Percentiles rank a stretch among this genome's conserved stretches.
These are phyloP conservation scores for Plantago ovata DNA, from an alignment of 257 asterid genomes.

Conservation along the genomic window DNA sequence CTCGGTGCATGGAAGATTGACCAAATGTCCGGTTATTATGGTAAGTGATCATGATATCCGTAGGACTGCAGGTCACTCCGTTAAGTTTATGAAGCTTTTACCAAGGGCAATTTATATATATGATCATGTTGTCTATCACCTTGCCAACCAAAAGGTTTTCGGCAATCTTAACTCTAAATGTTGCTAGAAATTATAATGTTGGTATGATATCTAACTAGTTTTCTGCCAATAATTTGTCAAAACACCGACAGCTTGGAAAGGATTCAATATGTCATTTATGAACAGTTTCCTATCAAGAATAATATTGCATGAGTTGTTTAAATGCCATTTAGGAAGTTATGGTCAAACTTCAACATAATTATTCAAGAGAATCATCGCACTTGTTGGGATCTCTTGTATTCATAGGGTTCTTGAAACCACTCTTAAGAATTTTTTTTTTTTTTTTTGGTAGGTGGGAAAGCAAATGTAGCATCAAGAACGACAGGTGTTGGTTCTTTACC, in stretches of 20 bases:
- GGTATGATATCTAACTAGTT: no score
- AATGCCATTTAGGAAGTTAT: neutral
- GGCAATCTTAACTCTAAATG: no score
- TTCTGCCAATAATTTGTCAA: no score
- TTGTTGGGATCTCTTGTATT: neutral
- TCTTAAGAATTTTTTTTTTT: neutral
- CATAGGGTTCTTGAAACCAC: constrained; percentile 1
- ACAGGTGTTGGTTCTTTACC: constrained; percentile 53
- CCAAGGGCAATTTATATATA: no score
- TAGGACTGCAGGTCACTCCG: neutral
- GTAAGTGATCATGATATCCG: neutral
- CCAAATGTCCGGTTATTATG: neutral
- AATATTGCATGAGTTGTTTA: no score
- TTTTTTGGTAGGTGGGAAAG: constrained; percentile 47
- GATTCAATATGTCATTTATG: no score
- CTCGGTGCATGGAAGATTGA: neutral
- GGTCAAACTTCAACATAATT: constrained; percentile 6
- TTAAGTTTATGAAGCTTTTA: neutral
- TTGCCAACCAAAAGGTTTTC: no score
- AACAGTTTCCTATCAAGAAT: no score
- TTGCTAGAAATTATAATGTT: no score
- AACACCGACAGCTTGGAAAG: no score
- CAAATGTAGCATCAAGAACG: constrained; percentile 41
- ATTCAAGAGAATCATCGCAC: constrained; percentile 13
- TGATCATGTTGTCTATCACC: no score